Base-by-base conservation (phyloP, 164 flowering plant genomes). In the Vitis labrusca region DNA sequence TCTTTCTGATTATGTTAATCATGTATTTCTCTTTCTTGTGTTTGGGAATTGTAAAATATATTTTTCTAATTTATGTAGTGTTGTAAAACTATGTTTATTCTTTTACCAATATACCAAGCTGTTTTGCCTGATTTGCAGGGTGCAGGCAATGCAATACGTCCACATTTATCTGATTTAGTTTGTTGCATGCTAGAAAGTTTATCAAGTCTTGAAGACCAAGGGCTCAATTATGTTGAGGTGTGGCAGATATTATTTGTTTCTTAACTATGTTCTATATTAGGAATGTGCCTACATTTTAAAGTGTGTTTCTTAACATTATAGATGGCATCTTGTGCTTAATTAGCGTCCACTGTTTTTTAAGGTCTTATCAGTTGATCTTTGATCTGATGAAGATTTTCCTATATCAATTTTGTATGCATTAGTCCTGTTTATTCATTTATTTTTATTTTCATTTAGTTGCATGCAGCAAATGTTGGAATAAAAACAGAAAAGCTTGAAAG, bases 111-210 rank as follows among this genome's bases (percentile, higher is more conserved):
- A 3, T 37, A 37, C 44, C 44, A 37, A 37, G 44, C 44, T 49
- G 55, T 13, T 65, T 37, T 59, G 49, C 14, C 58, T 19, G 69
- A 53, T 67, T 50, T 77, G 5, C 79, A 95, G 99, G 98, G 98
- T 85, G 94, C 99, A 63, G 97, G 99, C 32, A 59, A 75, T 80
- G 93, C 95, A 32, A 83, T 95, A 64, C 94, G 97, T 64, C 97
- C 98, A 66, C 94, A 95, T 82, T 76, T 95, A 68, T 77, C 97
- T 70, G 95, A 91, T 78, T 85, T 95, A 69, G 92, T 95, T 68
- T 89, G 87, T 78, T 95, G 99, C 81, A 95, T 95, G 99, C 89
- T 95, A 49, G 99, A 95, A 82, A 90, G 98, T 84, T 88, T 95
- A 65, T 95, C 99, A 59, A 95, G 99, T 82, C 88, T 95, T 73